Evolutionary conservation across 805 yeast genomes (phyloP).

Genomic region (Saccharomycopsis vini): DNA sequence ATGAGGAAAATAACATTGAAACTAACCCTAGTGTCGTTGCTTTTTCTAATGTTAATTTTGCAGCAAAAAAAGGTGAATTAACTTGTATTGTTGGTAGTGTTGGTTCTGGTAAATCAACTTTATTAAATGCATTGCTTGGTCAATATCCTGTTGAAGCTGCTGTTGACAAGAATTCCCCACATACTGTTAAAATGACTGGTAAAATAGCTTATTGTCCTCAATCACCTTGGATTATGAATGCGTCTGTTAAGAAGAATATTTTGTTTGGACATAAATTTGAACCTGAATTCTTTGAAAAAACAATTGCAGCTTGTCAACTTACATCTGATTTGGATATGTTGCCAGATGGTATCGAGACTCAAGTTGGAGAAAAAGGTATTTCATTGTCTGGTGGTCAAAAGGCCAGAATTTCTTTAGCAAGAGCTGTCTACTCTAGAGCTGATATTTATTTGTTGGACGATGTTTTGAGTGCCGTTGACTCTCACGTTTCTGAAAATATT

Average conservation of each 20-base stretch:
- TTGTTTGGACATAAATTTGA: conserved; percentile 41
- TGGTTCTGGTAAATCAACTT: conserved; percentile 58
- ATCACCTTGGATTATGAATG: conserved; percentile 44
- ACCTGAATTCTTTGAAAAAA: conserved; percentile 30
- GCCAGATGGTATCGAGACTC: conserved; percentile 60
- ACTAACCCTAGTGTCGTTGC: conserved; percentile 30
- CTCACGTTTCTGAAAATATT: conserved; percentile 52
- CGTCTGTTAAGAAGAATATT: conserved; percentile 42
- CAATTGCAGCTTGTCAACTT: conserved; percentile 41
- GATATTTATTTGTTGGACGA: conserved; percentile 58
- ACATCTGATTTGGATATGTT: conserved; percentile 36
- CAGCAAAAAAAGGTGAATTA: conserved; percentile 41
- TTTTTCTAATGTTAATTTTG: conserved; percentile 38
- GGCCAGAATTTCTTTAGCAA: conserved; percentile 54
- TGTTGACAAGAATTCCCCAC: conserved; percentile 15
- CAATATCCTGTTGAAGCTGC: conserved; percentile 15
- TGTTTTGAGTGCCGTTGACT: conserved; percentile 61
- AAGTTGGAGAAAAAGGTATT: conserved; percentile 95
- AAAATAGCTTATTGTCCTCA: conserved; percentile 54
- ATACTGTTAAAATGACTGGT: conserved; percentile 27
- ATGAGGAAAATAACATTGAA: conserved; percentile 34
- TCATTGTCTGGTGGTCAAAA: conserved; percentile 68
- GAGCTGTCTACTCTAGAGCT: conserved; percentile 55
- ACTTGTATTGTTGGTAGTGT: conserved; percentile 57
- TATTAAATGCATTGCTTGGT: conserved; percentile 46